These are phyloP conservation scores for Phoma sp. DNA, from an alignment of 2,329 filamentous ascomycete species.

Conservation along the genomic window DNA sequence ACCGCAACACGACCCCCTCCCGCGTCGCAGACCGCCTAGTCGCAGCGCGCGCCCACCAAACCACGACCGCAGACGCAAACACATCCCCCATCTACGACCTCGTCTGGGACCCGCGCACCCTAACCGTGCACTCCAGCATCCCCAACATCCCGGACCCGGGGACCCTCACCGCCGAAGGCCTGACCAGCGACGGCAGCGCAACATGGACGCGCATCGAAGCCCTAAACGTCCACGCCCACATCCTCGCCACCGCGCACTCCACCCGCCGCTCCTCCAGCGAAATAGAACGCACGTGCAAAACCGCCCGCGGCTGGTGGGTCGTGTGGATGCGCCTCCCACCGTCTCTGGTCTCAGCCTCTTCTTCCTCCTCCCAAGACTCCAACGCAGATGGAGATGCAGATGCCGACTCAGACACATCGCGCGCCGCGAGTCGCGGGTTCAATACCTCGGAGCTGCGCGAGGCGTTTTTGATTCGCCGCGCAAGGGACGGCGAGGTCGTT, in stretches of 20 bases:
- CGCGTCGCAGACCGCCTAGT: slow-evolving; percentile 53
- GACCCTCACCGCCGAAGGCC: slow-evolving; percentile 49
- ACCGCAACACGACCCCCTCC: slow-evolving; percentile 50
- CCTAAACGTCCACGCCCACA: slow-evolving; percentile 66
- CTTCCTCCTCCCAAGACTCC: too few relatives aligned
- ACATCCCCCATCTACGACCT: slow-evolving; percentile 63
- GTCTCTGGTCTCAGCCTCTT: slow-evolving; percentile 29
- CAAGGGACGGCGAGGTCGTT: slow-evolving; percentile 39
- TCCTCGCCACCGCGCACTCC: slow-evolving; percentile 62
- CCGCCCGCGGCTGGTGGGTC: slow-evolving; percentile 70
- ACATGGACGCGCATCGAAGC: slow-evolving; percentile 64
- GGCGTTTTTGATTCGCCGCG: slow-evolving; percentile 52
- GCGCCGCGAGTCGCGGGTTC: slow-evolving; percentile 13
- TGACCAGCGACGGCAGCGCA: slow-evolving; percentile 18
- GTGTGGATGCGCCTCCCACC: slow-evolving; percentile 65
- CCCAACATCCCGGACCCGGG: slow-evolving; percentile 67
- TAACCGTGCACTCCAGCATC: slow-evolving; percentile 66
- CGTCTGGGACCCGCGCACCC: slow-evolving; percentile 64
- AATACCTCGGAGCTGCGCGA: slow-evolving; percentile 46
- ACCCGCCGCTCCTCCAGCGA: slow-evolving; percentile 55
- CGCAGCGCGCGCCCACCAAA: slow-evolving; percentile 45
- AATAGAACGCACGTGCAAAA: slow-evolving; percentile 67
- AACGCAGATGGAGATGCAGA: slow-evolving; percentile 9
- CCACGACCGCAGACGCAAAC: slow-evolving; percentile 40
- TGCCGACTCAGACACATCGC: not conserved